Evolutionary conservation across 768 basidiomycete genomes (phyloP).

Genomic region (Ramaria sp.): DNA sequence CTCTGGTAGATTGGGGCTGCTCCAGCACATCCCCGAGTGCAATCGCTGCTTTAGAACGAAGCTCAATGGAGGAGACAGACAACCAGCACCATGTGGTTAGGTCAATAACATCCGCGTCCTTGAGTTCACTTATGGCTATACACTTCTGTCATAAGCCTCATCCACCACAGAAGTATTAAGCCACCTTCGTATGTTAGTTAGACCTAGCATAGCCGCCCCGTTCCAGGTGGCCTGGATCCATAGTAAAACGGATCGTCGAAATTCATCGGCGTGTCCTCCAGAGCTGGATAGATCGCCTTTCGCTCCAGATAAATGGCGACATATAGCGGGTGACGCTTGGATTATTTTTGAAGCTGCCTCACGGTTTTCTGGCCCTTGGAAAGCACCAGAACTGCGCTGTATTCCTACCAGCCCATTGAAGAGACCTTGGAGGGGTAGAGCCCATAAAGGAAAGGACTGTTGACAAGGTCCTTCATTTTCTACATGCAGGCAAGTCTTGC

Average conservation of each 20-base stretch:
- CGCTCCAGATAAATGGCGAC: not conserved
- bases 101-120: not conserved
- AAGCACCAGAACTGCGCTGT: not conserved
- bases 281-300: not conserved
- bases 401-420: constrained; percentile 6
- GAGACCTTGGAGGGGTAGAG: constrained; percentile 3
- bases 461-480: not conserved
- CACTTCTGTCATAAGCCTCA: not conserved
- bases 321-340: not conserved
- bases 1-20: constrained; percentile 1
- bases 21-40: constrained; percentile 3
- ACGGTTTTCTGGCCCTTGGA: not conserved
- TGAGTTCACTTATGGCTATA: not conserved
- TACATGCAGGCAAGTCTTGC: not conserved
- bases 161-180: not conserved
- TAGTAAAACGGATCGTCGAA: not conserved
- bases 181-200: not conserved
- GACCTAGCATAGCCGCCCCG: not conserved
- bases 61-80: not conserved
- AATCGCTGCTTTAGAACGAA: not conserved
- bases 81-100: constrained; percentile 7
- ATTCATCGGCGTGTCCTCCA: constrained; percentile 1
- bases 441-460: constrained; percentile 2
- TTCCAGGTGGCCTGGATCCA: constrained; percentile 8
- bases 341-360: not conserved